Evolutionary conservation across 2,329 filamentous ascomycete species (phyloP), one percentile per base, ranked within the genome.

Genomic region (Chalara sp.): DNA sequence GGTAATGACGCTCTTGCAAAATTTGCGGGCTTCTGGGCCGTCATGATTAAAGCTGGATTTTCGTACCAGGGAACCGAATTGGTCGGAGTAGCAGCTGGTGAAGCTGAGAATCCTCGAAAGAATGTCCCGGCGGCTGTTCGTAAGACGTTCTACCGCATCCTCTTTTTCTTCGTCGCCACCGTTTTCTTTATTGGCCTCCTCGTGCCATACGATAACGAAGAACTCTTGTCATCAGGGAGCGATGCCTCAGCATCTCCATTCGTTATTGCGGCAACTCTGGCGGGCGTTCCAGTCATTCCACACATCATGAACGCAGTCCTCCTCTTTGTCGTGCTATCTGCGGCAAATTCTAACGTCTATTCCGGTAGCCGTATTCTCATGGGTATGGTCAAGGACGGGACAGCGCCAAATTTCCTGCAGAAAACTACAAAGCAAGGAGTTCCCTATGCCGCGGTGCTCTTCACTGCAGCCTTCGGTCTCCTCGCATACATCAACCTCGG

Each of bases 271-370:
- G 77, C 76, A 37, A 71, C 75, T 33, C 72, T 79, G 13, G 84
- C 84, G 32, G 84, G 84, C 40, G 81, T 88, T 51, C 69, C 71
- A 6, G 76, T 79, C 4, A 76, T 89, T 4, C 78, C 81, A 5
- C 72, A 80, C 59, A 83, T 91, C 63, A 83, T 92, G 73, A 92
- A 92, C 67, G 86, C 81, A 12, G 82, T 89, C 6, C 79, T 92
- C 7, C 73, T 92, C 28, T 88, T 86, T 0, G 87, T 86, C 3
- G 87, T 90, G 6, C 80, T 89, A 58, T 88, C 86, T 0, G 87
- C 87, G 5, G 87, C 85, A 53, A 89, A 87, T 69, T 86, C 85
- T 11, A 87, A 87, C 68, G 76, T 90, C 53, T 89, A 87, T 70
- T 86, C 84, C 41, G 82, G 81, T 53, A 84, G 79, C 51, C 81